Base-by-base conservation (phyloP, 805 yeast species). In the Saccharomycopsis microspora region DNA sequence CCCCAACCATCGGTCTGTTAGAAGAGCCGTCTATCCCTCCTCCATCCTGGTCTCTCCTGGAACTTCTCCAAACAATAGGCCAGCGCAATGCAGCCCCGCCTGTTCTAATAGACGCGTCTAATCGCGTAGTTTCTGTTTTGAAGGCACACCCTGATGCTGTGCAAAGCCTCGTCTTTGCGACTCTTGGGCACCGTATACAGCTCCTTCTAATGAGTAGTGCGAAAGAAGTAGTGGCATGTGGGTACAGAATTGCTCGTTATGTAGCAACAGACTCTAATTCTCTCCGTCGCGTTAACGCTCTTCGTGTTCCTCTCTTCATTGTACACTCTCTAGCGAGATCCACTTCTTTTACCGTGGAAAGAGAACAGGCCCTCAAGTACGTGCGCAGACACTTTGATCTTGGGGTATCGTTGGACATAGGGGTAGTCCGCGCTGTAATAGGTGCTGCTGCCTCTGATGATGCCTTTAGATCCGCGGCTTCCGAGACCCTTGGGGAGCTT, bases 301-400 rank as follows among this genome's bases (percentile, higher is more conserved):
- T 48, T 27, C 74, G 79, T 49, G 58, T 85, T 4, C 85, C 86
- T 49, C 69, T 76, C 2, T 76, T 81, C 52, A 60, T 87, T 4
- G 75, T 85, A 1, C 68, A 78, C 10, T 72, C 94, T 0, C 63
- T 90, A 34, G 71, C 84, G 1, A 78, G 78, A 44, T 81, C 78
- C 28, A 65, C 71, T 36, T 61, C 76, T 3, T 63, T 58, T 48
- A 72, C 76, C 29, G 62, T 77, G 2, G 96, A 89, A 57, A 73
- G 88, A 51, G 81, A 78, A 42, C 87, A 88, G 57, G 93, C 94
- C 0, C 57, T 90, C 33, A 83, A 82, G 56, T 65, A 87, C 30
- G 64, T 87, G 0, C 69, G 96, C 32, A 67, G 71, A 33, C 76
- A 84, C 49, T 56, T 84, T 3, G 79, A 72, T 38, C 65, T 78